Conservation (phyloP, 2,329 filamentous ascomycete genomes). For the Nemania abortiva region DNA sequence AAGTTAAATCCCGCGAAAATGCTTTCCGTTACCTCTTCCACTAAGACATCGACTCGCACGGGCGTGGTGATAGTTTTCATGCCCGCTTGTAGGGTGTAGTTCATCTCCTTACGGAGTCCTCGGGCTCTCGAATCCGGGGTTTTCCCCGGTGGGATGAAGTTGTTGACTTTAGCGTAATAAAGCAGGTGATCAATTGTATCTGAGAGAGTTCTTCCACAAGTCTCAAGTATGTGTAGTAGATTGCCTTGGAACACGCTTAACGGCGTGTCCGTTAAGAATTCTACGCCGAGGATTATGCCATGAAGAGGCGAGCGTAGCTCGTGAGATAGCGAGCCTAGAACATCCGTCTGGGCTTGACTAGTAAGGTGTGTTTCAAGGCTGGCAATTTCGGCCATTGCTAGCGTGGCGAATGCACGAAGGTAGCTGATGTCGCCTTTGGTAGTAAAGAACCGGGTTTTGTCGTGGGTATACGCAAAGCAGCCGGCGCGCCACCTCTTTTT, state of each 20-base stretch:
- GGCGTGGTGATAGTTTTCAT: constrained; percentile 45
- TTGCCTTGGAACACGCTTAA: constrained; percentile 61
- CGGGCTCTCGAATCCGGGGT: constrained; percentile 30
- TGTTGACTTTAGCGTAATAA: constrained; percentile 68
- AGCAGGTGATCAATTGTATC: constrained; percentile 67
- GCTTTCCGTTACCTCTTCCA: constrained; percentile 62
- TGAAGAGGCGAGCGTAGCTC: constrained; percentile 72
- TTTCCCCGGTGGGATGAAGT: constrained; percentile 43
- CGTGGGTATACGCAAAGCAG: constrained; percentile 62
- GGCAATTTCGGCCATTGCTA: constrained; percentile 68
- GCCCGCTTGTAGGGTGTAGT: constrained; percentile 37
- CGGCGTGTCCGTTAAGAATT: constrained; percentile 65
- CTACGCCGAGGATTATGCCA: constrained; percentile 67
- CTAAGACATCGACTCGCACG: constrained; percentile 56
- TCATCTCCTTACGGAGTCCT: constrained; percentile 32
- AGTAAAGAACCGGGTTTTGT: constrained; percentile 58
- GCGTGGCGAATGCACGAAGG: constrained; percentile 64
- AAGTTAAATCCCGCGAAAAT: constrained; percentile 60
- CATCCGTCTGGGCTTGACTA: constrained; percentile 66
- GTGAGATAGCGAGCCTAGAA: constrained; percentile 71
- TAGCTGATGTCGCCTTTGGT: constrained; percentile 63
- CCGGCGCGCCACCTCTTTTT: constrained; percentile 58
- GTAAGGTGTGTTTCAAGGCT: constrained; percentile 55
- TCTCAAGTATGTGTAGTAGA: constrained; percentile 62
- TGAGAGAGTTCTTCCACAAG: constrained; percentile 63